phyloP scores from a whole-genome alignment of 208 protist species.

The Wallacemonas rigidus region DNA sequence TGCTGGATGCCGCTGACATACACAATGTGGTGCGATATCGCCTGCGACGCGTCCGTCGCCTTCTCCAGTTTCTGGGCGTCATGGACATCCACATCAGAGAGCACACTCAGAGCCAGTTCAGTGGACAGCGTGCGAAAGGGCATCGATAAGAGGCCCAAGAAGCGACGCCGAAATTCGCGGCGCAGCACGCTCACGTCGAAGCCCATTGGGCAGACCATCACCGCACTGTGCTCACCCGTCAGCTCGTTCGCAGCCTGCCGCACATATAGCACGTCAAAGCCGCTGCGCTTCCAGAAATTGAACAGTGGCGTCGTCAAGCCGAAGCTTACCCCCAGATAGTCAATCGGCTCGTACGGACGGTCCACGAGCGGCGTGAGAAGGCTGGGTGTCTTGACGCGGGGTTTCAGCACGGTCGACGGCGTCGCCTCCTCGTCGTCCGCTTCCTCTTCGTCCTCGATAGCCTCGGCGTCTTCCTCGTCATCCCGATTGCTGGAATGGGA shows the following conservation, averaged over 20 bases:
- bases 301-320: slow-evolving; percentile 96
- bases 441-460: slow-evolving; percentile 16
- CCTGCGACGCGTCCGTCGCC: slow-evolving; percentile 31
- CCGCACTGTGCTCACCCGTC: slow-evolving; percentile 99
- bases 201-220: slow-evolving; percentile 95
- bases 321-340: slow-evolving; percentile 98
- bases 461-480: not conserved
- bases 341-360: slow-evolving; percentile 90
- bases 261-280: slow-evolving; percentile 92
- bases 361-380: slow-evolving; percentile 89
- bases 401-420: slow-evolving; percentile 22
- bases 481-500: not conserved
- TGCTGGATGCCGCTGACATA: slow-evolving; percentile 62
- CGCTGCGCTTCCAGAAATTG: slow-evolving; percentile 96
- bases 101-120: slow-evolving; percentile 87
- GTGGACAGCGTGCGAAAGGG: slow-evolving; percentile 90
- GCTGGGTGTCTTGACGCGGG: slow-evolving; percentile 62
- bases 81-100: slow-evolving; percentile 58
- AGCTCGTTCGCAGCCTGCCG: slow-evolving; percentile 95
- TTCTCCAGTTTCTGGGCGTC: slow-evolving; percentile 48
- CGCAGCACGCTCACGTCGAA: slow-evolving; percentile 64
- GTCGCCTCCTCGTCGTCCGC: slow-evolving; percentile 20
- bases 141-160: slow-evolving; percentile 92
- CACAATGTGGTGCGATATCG: slow-evolving; percentile 34
- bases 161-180: slow-evolving; percentile 92